These are phyloP conservation scores for Pezizomycotina sp. DNA, from an alignment of 2,329 filamentous ascomycete species.

Conservation along the genomic window DNA sequence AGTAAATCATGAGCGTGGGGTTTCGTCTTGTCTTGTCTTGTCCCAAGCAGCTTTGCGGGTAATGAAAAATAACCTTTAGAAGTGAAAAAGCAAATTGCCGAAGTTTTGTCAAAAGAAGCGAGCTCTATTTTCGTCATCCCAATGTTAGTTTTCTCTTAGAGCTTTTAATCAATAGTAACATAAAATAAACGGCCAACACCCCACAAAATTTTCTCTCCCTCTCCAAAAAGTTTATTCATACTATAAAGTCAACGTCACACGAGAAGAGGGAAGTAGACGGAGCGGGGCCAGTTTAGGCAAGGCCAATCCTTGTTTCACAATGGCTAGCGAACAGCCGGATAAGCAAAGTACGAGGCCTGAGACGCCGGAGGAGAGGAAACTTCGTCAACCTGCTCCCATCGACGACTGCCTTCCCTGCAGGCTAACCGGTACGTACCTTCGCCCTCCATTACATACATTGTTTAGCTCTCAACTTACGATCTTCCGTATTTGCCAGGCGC, in stretches of 20 bases:
- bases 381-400: background rate
- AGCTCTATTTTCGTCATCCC: too few species aligned
- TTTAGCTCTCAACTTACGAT: background rate
- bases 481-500: constrained; percentile 38
- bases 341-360: constrained; percentile 35
- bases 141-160: too few species aligned
- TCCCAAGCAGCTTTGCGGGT: too few species aligned
- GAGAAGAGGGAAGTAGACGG: background rate
- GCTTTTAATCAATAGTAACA: too few species aligned
- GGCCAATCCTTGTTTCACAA: background rate
- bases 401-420: constrained; percentile 52
- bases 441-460: background rate
- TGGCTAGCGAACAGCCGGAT: background rate
- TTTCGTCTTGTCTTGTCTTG: too few species aligned
- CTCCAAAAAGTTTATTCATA: background rate
- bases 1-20: too few species aligned
- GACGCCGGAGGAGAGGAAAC: background rate
- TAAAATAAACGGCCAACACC: too few species aligned
- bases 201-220: constrained; percentile 3
- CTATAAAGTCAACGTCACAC: background rate
- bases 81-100: too few species aligned
- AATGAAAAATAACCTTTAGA: too few species aligned
- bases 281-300: background rate
- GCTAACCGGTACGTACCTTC: constrained; percentile 45
- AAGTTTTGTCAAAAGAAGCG: too few species aligned